Evolutionary conservation across 1,284 basidiomycete species (phyloP).

Genomic region (Tilletia caries): DNA sequence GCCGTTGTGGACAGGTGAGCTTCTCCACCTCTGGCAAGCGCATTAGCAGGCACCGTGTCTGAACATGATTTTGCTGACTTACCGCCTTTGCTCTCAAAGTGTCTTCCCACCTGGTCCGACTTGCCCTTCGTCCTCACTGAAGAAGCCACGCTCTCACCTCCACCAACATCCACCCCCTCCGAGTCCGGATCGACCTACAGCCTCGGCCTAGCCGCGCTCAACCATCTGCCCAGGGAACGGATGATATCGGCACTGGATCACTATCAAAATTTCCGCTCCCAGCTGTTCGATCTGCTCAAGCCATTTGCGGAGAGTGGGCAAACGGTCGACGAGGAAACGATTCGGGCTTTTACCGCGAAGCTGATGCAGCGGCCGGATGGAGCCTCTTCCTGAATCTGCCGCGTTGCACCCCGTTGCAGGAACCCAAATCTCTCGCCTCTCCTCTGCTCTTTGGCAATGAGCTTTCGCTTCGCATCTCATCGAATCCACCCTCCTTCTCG

Average conservation of each 20-base stretch:
- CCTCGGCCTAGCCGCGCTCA: conserved; percentile 53
- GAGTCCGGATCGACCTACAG: conserved; percentile 51
- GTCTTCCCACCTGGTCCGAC: conserved; percentile 26
- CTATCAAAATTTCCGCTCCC: conserved; percentile 51
- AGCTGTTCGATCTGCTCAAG: conserved; percentile 53
- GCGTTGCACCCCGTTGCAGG: no score
- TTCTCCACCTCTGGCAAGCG: neutral
- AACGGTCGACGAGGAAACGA: conserved; percentile 50
- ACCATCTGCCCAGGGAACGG: conserved; percentile 52
- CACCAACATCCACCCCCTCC: conserved; percentile 18
- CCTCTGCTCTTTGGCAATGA: no score
- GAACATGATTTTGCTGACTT: neutral
- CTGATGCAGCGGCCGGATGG: neutral
- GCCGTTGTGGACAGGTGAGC: conserved; percentile 48
- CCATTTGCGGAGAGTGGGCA: conserved; percentile 53
- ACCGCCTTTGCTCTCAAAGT: conserved; percentile 23
- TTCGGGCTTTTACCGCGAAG: conserved; percentile 43
- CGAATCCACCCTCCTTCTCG: no score
- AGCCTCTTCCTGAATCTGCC: no score
- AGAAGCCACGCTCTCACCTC: conserved; percentile 54
- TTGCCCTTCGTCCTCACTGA: conserved; percentile 53
- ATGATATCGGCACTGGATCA: conserved; percentile 54
- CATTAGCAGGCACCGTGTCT: neutral
- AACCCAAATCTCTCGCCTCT: no score
- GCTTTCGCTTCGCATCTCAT: no score